These are phyloP conservation scores for Pyricularia sp. DNA, from an alignment of 2,329 filamentous ascomycete genomes.

Conservation along the genomic window DNA sequence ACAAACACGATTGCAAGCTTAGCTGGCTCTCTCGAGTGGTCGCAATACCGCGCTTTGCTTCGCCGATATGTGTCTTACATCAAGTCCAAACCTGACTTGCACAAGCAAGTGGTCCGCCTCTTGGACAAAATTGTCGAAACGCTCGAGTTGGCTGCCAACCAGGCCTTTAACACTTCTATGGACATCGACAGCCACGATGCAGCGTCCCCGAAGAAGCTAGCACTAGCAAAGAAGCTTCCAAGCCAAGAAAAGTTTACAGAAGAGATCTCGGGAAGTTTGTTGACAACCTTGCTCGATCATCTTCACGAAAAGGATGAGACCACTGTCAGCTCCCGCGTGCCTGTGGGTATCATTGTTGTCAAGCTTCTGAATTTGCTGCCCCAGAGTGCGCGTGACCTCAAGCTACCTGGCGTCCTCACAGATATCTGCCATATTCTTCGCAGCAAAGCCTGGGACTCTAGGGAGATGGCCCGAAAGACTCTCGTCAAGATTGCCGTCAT, in stretches of 20 bases:
- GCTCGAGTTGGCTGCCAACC: conserved; percentile 45
- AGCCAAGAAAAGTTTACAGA: conserved; percentile 55
- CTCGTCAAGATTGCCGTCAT: conserved; percentile 74
- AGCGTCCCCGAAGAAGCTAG: conserved; percentile 34
- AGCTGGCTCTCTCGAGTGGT: conserved; percentile 74
- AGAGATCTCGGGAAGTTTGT: conserved; percentile 65
- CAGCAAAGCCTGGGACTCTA: conserved; percentile 77
- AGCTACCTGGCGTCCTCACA: conserved; percentile 74
- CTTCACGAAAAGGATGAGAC: conserved; percentile 92
- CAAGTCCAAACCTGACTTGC: conserved; percentile 67
- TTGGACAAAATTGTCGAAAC: conserved; percentile 75
- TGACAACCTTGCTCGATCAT: conserved; percentile 73
- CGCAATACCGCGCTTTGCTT: conserved; percentile 77
- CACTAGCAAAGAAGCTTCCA: conserved; percentile 57
- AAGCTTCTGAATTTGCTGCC: conserved; percentile 80
- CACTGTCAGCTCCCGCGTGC: conserved; percentile 85
- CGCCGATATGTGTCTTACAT: conserved; percentile 78
- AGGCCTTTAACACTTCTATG: conserved; percentile 15
- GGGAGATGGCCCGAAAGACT: conserved; percentile 85
- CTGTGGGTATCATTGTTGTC: conserved; percentile 79
- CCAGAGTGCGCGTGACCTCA: conserved; percentile 58
- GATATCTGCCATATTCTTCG: conserved; percentile 90
- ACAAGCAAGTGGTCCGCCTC: conserved; percentile 78
- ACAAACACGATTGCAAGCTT: conserved; percentile 71
- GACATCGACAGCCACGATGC: conserved; percentile 6